phyloP scores from a whole-genome alignment of 2,329 filamentous ascomycete species.

The Colletotrichum agaves region DNA sequence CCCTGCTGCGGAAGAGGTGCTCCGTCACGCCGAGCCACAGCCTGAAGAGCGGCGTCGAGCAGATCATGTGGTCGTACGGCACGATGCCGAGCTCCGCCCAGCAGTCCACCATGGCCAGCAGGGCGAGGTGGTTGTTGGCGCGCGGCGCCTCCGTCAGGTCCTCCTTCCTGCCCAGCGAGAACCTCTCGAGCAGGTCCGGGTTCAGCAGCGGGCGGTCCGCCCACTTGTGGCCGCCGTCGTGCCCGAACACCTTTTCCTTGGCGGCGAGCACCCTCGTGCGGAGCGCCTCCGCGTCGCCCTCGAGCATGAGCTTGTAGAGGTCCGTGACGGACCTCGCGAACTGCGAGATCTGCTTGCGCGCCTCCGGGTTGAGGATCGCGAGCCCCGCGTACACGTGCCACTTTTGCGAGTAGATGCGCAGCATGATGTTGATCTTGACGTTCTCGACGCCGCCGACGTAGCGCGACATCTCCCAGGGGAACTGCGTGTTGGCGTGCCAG shows the following conservation, averaged over 20 bases:
- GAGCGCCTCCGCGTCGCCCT: conserved; percentile 81
- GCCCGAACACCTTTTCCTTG: conserved; percentile 77
- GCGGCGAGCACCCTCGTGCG: conserved; percentile 73
- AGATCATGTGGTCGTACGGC: conserved; percentile 99
- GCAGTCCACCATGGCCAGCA: conserved; percentile 97
- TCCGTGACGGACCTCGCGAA: conserved; percentile 94
- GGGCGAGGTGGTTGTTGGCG: conserved; percentile 92
- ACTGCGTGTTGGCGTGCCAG: conserved; percentile 94
- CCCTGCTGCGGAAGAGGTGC: conserved; percentile 87
- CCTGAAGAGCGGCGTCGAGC: conserved; percentile 95
- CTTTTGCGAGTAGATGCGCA: conserved; percentile 98
- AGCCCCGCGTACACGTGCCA: conserved; percentile 99
- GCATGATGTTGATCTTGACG: conserved; percentile 97
- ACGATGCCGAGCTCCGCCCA: conserved; percentile 95
- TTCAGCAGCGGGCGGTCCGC: conserved; percentile 76
- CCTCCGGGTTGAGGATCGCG: conserved; percentile 94
- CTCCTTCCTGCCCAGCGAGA: conserved; percentile 78
- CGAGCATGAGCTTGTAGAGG: conserved; percentile 96
- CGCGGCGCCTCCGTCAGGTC: conserved; percentile 64
- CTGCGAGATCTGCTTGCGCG: conserved; percentile 91
- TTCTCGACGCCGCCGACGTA: conserved; percentile 99
- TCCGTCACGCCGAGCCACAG: conserved; percentile 98
- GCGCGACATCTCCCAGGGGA: conserved; percentile 95
- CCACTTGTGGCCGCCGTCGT: conserved; percentile 66
- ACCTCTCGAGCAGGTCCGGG: conserved; percentile 87